phyloP scores from a whole-genome alignment of 2,329 filamentous ascomycete species.

The Trichoderma atroviride region DNA sequence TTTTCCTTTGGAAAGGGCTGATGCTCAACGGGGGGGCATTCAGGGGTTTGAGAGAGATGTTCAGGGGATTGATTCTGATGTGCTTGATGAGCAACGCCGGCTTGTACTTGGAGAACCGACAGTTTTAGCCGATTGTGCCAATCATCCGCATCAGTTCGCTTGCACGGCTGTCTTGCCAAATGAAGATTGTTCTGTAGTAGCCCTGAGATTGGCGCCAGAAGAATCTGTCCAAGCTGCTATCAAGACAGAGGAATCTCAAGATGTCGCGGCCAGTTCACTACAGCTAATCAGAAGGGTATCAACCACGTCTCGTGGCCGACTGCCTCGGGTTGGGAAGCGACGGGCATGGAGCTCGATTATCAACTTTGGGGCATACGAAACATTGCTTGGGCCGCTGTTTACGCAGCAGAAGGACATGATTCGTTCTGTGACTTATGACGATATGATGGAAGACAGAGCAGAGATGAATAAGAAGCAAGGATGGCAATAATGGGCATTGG shows the following conservation, averaged over 20 bases:
- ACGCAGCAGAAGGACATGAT: neutral
- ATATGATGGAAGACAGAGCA: neutral
- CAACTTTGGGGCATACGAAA: constrained; percentile 1
- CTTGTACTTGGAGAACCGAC: neutral
- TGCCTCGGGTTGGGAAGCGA: neutral
- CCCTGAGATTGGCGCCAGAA: neutral
- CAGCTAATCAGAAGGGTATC: neutral
- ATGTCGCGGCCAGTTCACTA: neutral
- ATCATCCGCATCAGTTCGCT: accelerated
- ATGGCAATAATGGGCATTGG: neutral
- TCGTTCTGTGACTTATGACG: neutral
- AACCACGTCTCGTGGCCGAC: neutral
- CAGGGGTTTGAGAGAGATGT: neutral
- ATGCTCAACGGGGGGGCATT: neutral
- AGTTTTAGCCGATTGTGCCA: neutral
- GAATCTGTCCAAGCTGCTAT: neutral
- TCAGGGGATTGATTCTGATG: neutral
- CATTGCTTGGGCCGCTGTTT: constrained; percentile 1
- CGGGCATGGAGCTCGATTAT: neutral
- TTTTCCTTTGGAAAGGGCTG: neutral
- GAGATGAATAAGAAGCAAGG: neutral
- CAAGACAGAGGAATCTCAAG: neutral
- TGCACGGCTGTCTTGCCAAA: neutral
- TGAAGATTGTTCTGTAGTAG: neutral
- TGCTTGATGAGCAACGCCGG: no score